Evolutionary conservation across 139 green algal genomes (phyloP).

Genomic region (Closterium sp.): DNA sequence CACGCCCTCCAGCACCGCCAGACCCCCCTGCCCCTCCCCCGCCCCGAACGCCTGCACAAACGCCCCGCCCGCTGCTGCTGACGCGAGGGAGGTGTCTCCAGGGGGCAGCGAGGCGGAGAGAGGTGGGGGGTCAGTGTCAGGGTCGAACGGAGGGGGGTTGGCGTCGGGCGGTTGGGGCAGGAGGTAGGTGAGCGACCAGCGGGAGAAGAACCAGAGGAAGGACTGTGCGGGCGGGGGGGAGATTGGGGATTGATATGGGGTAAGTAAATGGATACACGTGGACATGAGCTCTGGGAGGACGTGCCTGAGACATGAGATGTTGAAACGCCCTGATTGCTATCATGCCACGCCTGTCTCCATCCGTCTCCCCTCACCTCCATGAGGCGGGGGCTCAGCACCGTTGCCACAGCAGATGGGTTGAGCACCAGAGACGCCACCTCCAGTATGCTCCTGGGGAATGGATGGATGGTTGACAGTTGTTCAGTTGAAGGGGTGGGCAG

Average conservation of each 20-base stretch:
- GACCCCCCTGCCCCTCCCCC: slow-evolving; percentile 9
- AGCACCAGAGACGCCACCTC: slow-evolving; percentile 37
- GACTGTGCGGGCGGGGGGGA: background rate
- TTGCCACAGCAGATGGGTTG: slow-evolving; percentile 43
- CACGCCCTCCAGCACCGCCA: slow-evolving; percentile 25
- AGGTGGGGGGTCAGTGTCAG: background rate
- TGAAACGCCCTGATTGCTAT: background rate
- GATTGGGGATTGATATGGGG: background rate
- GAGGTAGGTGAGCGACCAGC: slow-evolving; percentile 89
- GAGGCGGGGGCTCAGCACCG: slow-evolving; percentile 66
- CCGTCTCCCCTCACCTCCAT: slow-evolving; percentile 61
- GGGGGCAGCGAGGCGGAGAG: background rate
- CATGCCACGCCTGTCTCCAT: background rate
- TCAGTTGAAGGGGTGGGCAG: too few relatives aligned
- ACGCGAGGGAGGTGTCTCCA: background rate
- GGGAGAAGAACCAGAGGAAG: slow-evolving; percentile 55
- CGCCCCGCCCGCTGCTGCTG: background rate
- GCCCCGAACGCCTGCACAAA: background rate
- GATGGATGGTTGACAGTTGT: background rate
- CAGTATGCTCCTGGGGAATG: slow-evolving; percentile 35
- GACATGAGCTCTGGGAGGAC: background rate
- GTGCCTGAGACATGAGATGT: too few relatives aligned
- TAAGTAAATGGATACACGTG: background rate
- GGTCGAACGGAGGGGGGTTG: background rate
- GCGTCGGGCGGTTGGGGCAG: slow-evolving; percentile 35